These are phyloP conservation scores for Holtermannia corniformis DNA, from an alignment of 768 basidiomycete species.

Conservation along the genomic window DNA sequence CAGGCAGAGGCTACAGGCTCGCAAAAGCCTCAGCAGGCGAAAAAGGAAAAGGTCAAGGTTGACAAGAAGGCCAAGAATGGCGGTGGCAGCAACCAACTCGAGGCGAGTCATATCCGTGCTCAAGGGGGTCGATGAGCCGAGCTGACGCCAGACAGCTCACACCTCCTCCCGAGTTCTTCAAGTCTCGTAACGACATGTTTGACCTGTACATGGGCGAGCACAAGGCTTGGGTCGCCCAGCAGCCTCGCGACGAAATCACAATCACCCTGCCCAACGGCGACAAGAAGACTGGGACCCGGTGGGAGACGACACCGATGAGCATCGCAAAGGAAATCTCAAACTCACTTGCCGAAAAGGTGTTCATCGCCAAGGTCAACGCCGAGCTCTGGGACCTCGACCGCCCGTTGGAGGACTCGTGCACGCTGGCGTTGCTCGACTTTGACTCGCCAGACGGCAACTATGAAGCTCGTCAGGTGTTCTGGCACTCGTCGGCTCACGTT, in stretches of 20 bases:
- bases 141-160: constrained; percentile 52
- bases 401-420: constrained; percentile 75
- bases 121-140: background rate
- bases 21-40: constrained; percentile 4
- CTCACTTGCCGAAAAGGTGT: constrained; percentile 73
- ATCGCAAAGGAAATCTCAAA: constrained; percentile 80
- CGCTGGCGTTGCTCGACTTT: constrained; percentile 80
- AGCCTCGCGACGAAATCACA: constrained; percentile 72
- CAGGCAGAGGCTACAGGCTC: constrained; percentile 21
- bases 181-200: constrained; percentile 80
- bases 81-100: constrained; percentile 24
- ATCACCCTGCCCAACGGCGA: constrained; percentile 82
- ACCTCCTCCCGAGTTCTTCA: constrained; percentile 78
- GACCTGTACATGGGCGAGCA: constrained; percentile 76
- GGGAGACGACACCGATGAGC: constrained; percentile 90
- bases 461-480: constrained; percentile 90
- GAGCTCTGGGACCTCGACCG: constrained; percentile 89
- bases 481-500: constrained; percentile 98
- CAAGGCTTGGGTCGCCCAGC: constrained; percentile 58
- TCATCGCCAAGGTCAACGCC: constrained; percentile 75
- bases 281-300: constrained; percentile 70
- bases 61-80: constrained; percentile 36
- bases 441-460: constrained; percentile 46
- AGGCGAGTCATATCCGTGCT: constrained; percentile 13
- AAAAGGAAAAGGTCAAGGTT: constrained; percentile 13